Conservation (phyloP, 768 basidiomycete genomes). For the Suillus paluster region DNA sequence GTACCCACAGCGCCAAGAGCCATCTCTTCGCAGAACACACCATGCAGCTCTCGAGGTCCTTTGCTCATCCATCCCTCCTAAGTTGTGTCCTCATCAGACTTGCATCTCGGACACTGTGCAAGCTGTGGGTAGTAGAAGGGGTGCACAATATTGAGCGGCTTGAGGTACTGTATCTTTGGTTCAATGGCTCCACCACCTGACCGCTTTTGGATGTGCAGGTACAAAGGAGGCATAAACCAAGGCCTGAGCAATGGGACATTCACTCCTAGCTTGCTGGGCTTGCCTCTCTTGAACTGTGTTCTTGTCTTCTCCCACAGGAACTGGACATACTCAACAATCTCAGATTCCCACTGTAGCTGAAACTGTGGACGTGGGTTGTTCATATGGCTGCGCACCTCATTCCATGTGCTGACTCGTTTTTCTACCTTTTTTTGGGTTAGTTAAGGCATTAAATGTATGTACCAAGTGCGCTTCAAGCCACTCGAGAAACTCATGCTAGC, state of each 20-base stretch:
- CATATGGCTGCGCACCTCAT: neutral
- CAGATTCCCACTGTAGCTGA: constrained; percentile 27
- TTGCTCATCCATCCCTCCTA: constrained; percentile 13
- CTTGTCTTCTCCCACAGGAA: constrained; percentile 15
- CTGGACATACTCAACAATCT: constrained; percentile 26
- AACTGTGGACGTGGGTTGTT: neutral
- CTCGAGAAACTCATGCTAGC: neutral
- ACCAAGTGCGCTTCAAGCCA: neutral
- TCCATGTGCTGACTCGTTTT: constrained; percentile 1
- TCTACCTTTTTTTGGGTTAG: constrained; percentile 6
- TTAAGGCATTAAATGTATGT: neutral
- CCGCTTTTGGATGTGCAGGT: constrained; percentile 17
- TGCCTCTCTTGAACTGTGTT: constrained; percentile 6
- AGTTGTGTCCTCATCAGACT: too few relatives aligned
- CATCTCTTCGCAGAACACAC: constrained; percentile 2
- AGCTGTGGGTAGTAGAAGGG: constrained; percentile 16
- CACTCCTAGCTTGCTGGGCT: constrained; percentile 3
- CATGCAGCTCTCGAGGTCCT: constrained; percentile 9
- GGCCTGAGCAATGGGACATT: constrained; percentile 25
- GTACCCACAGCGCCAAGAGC: too few relatives aligned
- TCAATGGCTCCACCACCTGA: constrained; percentile 5
- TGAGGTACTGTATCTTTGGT: constrained; percentile 20
- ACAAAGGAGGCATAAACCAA: constrained; percentile 22
- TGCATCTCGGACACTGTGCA: neutral
- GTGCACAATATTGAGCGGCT: constrained; percentile 14